Evolutionary conservation across 208 protist genomes (phyloP).

Genomic region (Crithidia expoeki): DNA sequence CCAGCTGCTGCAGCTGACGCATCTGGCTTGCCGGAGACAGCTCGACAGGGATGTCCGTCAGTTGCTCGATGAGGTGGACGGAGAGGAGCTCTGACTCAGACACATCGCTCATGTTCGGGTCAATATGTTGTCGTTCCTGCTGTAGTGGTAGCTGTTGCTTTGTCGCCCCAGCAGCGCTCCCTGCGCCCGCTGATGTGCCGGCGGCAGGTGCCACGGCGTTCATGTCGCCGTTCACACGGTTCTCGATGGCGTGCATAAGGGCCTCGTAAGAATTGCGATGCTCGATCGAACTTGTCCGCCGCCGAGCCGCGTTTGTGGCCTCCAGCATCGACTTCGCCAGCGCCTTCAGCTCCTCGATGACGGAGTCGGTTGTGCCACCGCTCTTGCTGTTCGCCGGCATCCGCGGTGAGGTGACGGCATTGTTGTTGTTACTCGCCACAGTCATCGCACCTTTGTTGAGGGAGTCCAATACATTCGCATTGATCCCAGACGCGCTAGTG

Average conservation of each 20-base stretch:
- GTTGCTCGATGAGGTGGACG: slow-evolving; percentile 27
- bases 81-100: slow-evolving; percentile 19
- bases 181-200: background rate
- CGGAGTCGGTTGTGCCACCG: slow-evolving; percentile 54
- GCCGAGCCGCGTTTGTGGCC: slow-evolving; percentile 70
- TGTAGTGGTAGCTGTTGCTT: background rate
- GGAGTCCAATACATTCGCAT: slow-evolving; percentile 1
- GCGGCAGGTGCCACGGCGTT: background rate
- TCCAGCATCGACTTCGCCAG: slow-evolving; percentile 89
- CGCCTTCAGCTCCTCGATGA: slow-evolving; percentile 85
- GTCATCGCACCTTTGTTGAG: slow-evolving; percentile 3
- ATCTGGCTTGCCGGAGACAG: slow-evolving; percentile 17
- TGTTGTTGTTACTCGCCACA: background rate
- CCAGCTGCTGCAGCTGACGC: slow-evolving; percentile 10
- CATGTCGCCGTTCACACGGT: slow-evolving; percentile 24
- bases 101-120: slow-evolving; percentile 11
- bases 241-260: slow-evolving; percentile 67
- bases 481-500: background rate
- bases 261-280: slow-evolving; percentile 69
- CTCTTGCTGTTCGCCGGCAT: background rate
- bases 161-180: background rate
- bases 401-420: background rate
- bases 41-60: slow-evolving; percentile 35
- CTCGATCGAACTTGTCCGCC: slow-evolving; percentile 51
- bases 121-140: slow-evolving; percentile 4